phyloP scores from a whole-genome alignment of 2,329 filamentous ascomycete genomes.

The Cercospora sp. region DNA sequence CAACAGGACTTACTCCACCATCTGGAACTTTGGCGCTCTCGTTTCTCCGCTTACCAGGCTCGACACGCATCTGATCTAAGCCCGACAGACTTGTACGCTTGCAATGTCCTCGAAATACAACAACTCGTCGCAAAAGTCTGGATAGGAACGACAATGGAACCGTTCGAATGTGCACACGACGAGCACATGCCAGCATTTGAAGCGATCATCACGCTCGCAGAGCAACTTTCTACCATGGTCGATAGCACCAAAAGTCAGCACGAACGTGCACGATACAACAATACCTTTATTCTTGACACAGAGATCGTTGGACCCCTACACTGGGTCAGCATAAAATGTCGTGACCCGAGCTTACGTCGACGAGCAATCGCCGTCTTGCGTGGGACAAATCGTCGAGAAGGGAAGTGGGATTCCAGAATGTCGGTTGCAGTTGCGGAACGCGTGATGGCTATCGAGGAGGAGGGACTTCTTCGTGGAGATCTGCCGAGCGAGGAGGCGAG shows the following conservation, averaged over 20 bases:
- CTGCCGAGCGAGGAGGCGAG: not conserved
- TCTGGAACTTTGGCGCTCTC: not conserved
- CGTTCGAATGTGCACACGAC: not conserved
- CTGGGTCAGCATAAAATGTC: not conserved
- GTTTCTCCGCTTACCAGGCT: not conserved
- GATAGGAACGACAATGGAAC: not conserved
- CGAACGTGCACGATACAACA: not conserved
- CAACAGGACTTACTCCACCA: not conserved
- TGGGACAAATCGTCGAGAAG: not conserved
- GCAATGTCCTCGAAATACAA: not conserved
- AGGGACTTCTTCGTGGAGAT: not conserved
- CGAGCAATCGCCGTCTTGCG: not conserved
- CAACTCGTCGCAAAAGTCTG: not conserved
- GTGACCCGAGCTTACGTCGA: not conserved
- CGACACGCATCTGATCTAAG: not conserved
- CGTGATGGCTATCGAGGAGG: not conserved
- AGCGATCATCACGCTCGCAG: not conserved
- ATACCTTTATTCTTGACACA: slow-evolving; percentile 8
- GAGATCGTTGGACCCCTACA: slow-evolving; percentile 3
- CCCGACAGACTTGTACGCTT: not conserved
- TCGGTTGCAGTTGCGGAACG: not conserved
- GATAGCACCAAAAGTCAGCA: not conserved
- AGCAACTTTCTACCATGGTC: not conserved
- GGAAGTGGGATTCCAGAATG: slow-evolving; percentile 4
- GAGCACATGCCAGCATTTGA: not conserved